Conservation (phyloP, 768 basidiomycete genomes). For the Plicaturopsis crispa region DNA sequence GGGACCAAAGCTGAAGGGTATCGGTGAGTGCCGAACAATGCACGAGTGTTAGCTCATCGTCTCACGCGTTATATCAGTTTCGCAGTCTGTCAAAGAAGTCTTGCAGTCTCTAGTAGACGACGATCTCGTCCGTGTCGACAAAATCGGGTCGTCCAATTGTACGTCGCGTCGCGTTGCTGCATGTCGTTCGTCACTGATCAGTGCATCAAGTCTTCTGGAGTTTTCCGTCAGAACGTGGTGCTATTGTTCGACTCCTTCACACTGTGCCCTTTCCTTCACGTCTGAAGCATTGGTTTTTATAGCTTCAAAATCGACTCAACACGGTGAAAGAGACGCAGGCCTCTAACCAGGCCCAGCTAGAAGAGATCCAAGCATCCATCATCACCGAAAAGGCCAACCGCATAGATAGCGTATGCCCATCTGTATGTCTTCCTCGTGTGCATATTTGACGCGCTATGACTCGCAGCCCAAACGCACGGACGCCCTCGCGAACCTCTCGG, state of each 20-base stretch:
- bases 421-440: not conserved
- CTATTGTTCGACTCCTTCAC: slow-evolving; percentile 40
- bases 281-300: slow-evolving; percentile 4
- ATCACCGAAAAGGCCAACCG: slow-evolving; percentile 45
- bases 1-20: slow-evolving; percentile 84
- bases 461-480: slow-evolving; percentile 51
- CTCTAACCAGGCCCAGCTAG: slow-evolving; percentile 35
- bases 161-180: slow-evolving; percentile 19
- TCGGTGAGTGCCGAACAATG: slow-evolving; percentile 68
- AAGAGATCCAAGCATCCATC: slow-evolving; percentile 39
- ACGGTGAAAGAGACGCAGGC: slow-evolving; percentile 39
- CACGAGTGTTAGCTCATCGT: not conserved
- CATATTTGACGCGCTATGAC: no score
- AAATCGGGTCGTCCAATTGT: slow-evolving; percentile 95
- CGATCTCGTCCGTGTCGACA: slow-evolving; percentile 78
- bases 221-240: slow-evolving; percentile 84
- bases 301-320: slow-evolving; percentile 54
- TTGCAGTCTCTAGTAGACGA: slow-evolving; percentile 84
- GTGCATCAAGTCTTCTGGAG: slow-evolving; percentile 81
- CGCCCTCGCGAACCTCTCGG: slow-evolving; percentile 41
- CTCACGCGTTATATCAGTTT: slow-evolving; percentile 48
- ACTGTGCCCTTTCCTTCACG: not conserved
- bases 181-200: slow-evolving; percentile 12
- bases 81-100: slow-evolving; percentile 89
- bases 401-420: slow-evolving; percentile 41